These are phyloP conservation scores for Tylopilus subfusipes DNA, from an alignment of 768 basidiomycete species.

Conservation along the genomic window DNA sequence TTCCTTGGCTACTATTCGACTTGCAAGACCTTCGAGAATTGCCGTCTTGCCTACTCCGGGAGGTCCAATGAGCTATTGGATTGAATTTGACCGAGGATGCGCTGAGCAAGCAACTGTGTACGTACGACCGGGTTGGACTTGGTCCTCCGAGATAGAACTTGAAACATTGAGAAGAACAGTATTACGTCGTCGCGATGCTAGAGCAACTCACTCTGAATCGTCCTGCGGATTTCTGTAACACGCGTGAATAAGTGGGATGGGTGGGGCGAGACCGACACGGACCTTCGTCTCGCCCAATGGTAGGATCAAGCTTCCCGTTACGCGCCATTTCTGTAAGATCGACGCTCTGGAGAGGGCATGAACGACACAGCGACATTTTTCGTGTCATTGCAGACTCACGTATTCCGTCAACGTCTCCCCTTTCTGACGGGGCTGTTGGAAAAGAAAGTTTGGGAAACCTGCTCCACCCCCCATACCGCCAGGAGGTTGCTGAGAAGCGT, in stretches of 20 bases:
- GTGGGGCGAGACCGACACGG: background rate
- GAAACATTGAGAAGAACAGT: background rate
- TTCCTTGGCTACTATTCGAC: constrained; percentile 81
- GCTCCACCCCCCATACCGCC: constrained; percentile 33
- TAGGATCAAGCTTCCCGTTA: constrained; percentile 85
- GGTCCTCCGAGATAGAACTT: constrained; percentile 82
- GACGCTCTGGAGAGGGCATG: constrained; percentile 49
- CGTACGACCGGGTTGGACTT: constrained; percentile 89
- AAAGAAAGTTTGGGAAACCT: constrained; percentile 56
- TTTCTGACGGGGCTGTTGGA: constrained; percentile 62
- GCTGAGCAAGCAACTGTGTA: constrained; percentile 1
- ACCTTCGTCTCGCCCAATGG: constrained; percentile 87
- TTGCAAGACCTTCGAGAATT: constrained; percentile 86
- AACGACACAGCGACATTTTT: background rate
- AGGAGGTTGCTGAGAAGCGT: constrained; percentile 48
- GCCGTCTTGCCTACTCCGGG: constrained; percentile 94
- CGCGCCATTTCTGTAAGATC: constrained; percentile 83
- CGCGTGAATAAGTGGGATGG: background rate
- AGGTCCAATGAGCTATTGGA: constrained; percentile 65
- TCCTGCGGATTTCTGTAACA: constrained; percentile 75
- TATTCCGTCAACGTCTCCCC: constrained; percentile 86
- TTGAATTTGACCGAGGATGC: background rate
- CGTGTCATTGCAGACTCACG: constrained; percentile 38
- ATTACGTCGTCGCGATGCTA: background rate
- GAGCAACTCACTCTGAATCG: constrained; percentile 72